A percentile compares a stretch with the other conserved stretches of the same genome.
Evolutionary conservation across 768 basidiomycete genomes (phyloP).

Genomic region (Macrolepiota albuminosa): DNA sequence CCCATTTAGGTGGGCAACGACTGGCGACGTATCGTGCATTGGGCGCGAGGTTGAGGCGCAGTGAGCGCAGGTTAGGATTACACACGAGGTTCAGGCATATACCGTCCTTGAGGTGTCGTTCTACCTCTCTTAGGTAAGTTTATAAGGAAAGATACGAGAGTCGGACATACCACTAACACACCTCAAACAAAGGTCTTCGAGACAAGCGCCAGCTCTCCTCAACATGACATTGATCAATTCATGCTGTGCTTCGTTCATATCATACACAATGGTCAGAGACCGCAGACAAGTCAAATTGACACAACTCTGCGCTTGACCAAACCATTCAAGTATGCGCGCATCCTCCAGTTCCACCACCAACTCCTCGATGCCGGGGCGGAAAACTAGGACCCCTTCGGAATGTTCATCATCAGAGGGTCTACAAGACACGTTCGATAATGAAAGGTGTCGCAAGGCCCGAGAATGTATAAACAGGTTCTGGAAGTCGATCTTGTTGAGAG

Average conservation of each 20-base stretch:
- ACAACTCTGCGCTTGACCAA: constrained; percentile 5
- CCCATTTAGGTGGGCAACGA: constrained; percentile 7
- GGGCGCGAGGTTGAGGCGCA: constrained; percentile 8
- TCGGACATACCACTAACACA: constrained; percentile 1
- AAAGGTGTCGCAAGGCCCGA: constrained; percentile 2
- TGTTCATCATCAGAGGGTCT: background rate
- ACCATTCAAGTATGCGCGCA: constrained; percentile 3
- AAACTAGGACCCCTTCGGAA: background rate
- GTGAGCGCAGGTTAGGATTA: constrained; percentile 1
- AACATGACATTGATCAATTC: background rate
- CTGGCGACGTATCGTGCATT: constrained; percentile 1
- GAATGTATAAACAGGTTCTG: constrained; percentile 4
- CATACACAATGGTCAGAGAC: constrained; percentile 5
- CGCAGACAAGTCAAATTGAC: constrained; percentile 4
- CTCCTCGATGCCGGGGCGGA: background rate
- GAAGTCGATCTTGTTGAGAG: background rate
- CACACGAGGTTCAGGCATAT: background rate
- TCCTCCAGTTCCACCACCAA: background rate
- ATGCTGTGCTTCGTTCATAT: background rate
- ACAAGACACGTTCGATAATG: background rate
- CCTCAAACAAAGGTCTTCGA: background rate
- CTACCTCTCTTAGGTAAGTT: background rate
- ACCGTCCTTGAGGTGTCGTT: background rate
- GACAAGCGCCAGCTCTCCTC: background rate
- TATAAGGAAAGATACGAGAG: background rate